Evolutionary conservation across 1,284 basidiomycete genomes (phyloP), one percentile per base, ranked within the genome.

Genomic region (Boletus sp.): DNA sequence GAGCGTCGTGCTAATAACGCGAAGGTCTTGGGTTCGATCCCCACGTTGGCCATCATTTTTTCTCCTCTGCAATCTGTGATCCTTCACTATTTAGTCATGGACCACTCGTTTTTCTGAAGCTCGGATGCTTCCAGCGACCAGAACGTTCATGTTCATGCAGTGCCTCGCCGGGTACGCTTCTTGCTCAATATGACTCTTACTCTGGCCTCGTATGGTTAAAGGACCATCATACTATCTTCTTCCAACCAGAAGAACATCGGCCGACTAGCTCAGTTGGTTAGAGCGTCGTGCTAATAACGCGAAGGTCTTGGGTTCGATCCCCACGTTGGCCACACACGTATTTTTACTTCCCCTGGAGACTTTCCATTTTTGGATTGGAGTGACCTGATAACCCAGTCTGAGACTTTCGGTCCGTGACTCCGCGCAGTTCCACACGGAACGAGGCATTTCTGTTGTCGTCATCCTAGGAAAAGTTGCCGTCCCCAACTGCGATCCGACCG

Each of bases 251-350:
- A n/a, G n/a, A n/a, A 14, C 9, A 3, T 17, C 4, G 52, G 56
- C 56, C 56, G 56, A 58, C 56, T 57, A 57, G 56, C 56, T 60
- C 56, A 57, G 58, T 48, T 57, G 58, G 57, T 60, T 60, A 57
- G 58, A 58, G 56, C 58, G 56, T 57, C 58, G 61, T 60, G 58
- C 58, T 60, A 60, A 60, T 60, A 60, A 60, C 62, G 59, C 62
- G 59, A 60, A 60, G 59, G 59, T 60, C 59, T 60, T 60, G 59
- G 59, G 62, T 60, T 60, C 59, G 62, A 60, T 61, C 62, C 62
- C 60, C 60, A 67, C 60, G 60, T 66, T 59, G 61, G 59, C 61
- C 58, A 60, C 0, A 20, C 1, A 5, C 1, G 3, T 41, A 47
- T 45, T 48, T 36, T 40, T 17, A 3, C 19, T 10, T 8, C 13